Evolutionary conservation across 2,329 filamentous ascomycete genomes (phyloP).

Genomic region (Colletotrichum chrysophilum): DNA sequence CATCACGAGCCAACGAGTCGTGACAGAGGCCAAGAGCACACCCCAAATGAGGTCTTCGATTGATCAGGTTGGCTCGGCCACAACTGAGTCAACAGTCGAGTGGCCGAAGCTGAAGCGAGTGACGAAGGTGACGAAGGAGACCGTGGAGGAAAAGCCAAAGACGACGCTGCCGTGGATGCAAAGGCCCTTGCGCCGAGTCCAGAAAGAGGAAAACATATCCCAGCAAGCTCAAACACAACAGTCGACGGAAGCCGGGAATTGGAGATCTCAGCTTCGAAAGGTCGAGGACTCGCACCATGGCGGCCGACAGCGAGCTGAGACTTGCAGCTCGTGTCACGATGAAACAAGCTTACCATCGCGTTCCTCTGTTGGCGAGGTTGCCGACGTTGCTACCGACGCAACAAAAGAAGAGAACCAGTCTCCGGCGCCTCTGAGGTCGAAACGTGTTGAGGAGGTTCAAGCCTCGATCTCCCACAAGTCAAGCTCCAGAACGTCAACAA

Average conservation of each 20-base stretch:
- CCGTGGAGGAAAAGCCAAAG: neutral
- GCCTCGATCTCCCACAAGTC: neutral
- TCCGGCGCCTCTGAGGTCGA: neutral
- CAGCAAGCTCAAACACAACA: neutral
- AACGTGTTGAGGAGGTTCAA: neutral
- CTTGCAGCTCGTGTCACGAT: neutral
- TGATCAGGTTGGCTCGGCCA: neutral
- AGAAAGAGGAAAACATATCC: conserved; percentile 11
- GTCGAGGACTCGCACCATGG: neutral
- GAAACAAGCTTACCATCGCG: neutral
- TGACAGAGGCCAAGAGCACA: neutral
- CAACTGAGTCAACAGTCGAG: neutral
- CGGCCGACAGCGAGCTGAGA: neutral
- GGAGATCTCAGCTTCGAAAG: conserved; percentile 10
- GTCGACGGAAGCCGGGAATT: neutral
- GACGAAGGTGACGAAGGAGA: neutral
- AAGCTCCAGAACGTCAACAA: neutral
- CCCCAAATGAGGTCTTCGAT: neutral
- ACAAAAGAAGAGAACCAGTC: neutral
- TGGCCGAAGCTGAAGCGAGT: conserved; percentile 20
- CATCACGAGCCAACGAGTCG: neutral
- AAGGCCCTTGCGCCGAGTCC: conserved; percentile 9
- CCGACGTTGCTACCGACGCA: neutral
- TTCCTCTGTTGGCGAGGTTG: neutral
- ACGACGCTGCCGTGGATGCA: conserved; percentile 6